phyloP scores from a whole-genome alignment of 371 early-diverging fungal species.

The Mucor racemosus region DNA sequence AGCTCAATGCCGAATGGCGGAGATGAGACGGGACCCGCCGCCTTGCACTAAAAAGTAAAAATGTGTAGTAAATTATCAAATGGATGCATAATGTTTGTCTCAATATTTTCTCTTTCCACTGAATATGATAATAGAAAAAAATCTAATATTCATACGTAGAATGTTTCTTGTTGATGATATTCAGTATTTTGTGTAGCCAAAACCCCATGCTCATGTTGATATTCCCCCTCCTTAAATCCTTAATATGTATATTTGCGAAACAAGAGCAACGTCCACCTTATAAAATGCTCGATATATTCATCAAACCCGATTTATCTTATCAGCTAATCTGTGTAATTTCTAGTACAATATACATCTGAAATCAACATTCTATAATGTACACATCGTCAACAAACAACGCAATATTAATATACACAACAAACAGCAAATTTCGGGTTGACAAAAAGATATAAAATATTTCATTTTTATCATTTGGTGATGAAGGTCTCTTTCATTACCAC shows the following conservation, averaged over 20 bases:
- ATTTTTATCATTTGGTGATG: background rate
- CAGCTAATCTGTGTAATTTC: background rate
- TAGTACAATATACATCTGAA: background rate
- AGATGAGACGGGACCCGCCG: background rate
- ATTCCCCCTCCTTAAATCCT: background rate
- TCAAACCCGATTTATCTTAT: conserved; percentile 1
- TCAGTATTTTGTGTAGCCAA: background rate
- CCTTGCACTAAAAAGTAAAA: too few species aligned
- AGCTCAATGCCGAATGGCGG: background rate
- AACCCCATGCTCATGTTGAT: background rate
- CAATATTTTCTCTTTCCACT: background rate
- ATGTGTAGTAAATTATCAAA: too few species aligned
- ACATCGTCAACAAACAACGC: background rate
- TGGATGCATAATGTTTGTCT: background rate
- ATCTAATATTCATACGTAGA: too few species aligned
- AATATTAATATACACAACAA: background rate
- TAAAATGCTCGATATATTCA: background rate
- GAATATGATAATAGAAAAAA: too few species aligned
- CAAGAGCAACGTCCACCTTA: background rate
- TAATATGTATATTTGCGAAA: conserved; percentile 3
- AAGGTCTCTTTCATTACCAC: background rate
- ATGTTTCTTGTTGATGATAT: too few species aligned
- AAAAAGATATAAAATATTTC: background rate
- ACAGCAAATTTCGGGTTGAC: background rate
- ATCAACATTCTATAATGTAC: background rate